Percentiles rank a stretch among this genome's conserved stretches.
These are phyloP conservation scores for Scalesia atractyloides DNA, from an alignment of 129 eudicot species.

Conservation along the genomic window DNA sequence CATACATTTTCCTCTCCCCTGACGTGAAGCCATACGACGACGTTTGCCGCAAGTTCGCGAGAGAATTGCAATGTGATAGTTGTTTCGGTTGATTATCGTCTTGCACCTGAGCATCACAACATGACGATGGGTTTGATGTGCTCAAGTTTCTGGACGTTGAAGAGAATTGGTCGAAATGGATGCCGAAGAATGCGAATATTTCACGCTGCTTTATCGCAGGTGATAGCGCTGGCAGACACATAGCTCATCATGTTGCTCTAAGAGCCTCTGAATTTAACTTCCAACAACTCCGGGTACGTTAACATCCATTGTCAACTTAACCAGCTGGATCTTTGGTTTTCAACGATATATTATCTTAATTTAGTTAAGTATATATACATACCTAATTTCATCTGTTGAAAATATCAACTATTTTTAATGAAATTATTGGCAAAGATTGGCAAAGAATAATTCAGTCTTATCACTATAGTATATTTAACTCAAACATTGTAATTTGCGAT, in stretches of 20 bases:
- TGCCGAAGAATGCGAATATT: too few relatives aligned
- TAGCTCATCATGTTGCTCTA: conserved; percentile 38
- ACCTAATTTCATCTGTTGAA: too few relatives aligned
- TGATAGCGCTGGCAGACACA: conserved; percentile 40
- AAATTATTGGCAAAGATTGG: too few relatives aligned
- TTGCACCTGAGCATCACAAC: conserved; percentile 35
- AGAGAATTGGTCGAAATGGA: background rate
- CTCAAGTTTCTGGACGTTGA: conserved; percentile 31
- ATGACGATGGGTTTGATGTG: conserved; percentile 38
- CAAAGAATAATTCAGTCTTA: too few relatives aligned
- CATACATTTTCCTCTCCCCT: conserved; percentile 20
- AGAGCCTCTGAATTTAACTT: conserved; percentile 31
- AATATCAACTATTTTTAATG: too few relatives aligned
- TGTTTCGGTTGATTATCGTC: conserved; percentile 27
- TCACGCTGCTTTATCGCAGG: conserved; percentile 35
- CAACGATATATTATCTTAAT: too few relatives aligned
- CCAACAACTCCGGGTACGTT: conserved; percentile 28
- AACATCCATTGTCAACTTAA: too few relatives aligned
- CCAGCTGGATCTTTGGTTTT: too few relatives aligned
- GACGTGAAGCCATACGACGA: conserved; percentile 22
- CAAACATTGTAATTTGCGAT: too few relatives aligned
- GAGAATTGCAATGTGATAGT: conserved; percentile 12
- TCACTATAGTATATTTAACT: too few relatives aligned
- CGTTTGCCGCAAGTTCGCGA: conserved; percentile 17
- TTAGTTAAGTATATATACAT: too few relatives aligned